Percentiles rank a stretch among this genome's conserved stretches.
Evolutionary conservation across 225 moss, liverwort and hornwort genomes (phyloP).

Genomic region (Antitrichia curtipendula): DNA sequence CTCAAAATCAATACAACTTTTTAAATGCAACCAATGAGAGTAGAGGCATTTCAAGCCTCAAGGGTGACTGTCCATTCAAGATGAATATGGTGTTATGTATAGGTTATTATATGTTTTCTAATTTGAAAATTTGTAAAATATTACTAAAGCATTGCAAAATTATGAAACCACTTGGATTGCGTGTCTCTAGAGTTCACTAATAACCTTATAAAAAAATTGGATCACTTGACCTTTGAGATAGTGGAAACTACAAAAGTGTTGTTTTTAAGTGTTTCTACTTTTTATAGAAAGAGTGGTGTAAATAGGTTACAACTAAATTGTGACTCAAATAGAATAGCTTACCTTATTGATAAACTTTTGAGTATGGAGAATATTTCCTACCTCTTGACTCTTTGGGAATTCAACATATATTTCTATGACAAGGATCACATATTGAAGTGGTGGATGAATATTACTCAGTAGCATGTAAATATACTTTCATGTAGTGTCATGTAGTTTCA

Average conservation of each 20-base stretch:
- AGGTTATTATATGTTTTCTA: fast-evolving
- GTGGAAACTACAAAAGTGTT: neutral
- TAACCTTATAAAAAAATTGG: neutral
- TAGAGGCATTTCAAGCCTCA: fast-evolving
- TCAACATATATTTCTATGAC: neutral
- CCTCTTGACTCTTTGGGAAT: neutral
- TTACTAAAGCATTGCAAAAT: fast-evolving
- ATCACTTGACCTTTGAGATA: neutral
- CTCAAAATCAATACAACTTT: neutral
- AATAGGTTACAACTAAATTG: neutral
- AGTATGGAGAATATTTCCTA: neutral
- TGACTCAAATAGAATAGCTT: neutral
- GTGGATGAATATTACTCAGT: neutral
- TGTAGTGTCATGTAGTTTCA: neutral
- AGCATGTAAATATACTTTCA: neutral
- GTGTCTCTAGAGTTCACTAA: fast-evolving
- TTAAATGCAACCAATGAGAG: neutral
- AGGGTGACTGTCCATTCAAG: neutral
- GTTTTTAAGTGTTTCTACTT: neutral
- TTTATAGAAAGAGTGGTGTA: neutral
- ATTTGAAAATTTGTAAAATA: neutral
- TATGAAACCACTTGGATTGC: fast-evolving
- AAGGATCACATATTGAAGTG: neutral
- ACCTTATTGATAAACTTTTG: neutral
- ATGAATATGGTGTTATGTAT: fast-evolving